Conservation (phyloP, 495 filamentous ascomycete genomes). For the Lepidopterella palustris region DNA sequence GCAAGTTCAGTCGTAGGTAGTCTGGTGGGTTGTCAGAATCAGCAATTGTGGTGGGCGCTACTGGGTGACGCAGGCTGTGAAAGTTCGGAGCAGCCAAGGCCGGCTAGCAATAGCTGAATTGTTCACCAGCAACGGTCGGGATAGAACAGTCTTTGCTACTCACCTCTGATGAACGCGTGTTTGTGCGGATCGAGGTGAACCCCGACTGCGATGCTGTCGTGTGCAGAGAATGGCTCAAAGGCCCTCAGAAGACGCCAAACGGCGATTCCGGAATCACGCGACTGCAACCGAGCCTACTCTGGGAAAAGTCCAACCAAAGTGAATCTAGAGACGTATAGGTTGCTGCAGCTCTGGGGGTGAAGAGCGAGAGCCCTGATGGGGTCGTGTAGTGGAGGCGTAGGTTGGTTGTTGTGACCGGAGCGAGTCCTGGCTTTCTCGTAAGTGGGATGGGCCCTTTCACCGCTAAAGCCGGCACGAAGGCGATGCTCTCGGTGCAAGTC, state of each 20-base stretch:
- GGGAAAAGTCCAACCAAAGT: conserved; percentile 16
- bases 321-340: conserved; percentile 8
- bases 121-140: neutral
- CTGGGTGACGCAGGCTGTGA: neutral
- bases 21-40: neutral
- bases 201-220: conserved; percentile 11
- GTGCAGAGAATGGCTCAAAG: conserved; percentile 27
- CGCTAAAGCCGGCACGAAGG: conserved; percentile 16
- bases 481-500: conserved; percentile 1
- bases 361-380: conserved; percentile 4
- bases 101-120: neutral
- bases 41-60: neutral
- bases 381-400: conserved; percentile 12
- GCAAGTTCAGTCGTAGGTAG: conserved; percentile 5
- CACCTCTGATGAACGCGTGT: conserved; percentile 14
- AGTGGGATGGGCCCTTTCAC: conserved; percentile 25
- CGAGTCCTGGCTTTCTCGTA: conserved; percentile 4
- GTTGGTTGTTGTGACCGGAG: conserved; percentile 28
- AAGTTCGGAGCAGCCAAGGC: neutral
- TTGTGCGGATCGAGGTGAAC: neutral
- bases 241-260: conserved; percentile 23
- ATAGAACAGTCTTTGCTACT: neutral
- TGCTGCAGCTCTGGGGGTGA: conserved; percentile 6
- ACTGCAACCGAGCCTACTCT: conserved; percentile 7
- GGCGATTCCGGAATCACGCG: conserved; percentile 26